Evolutionary conservation across 192 early-diverging fungal genomes (phyloP), one percentile per base, ranked within the genome.

Genomic region (Chytriomyces confervae): DNA sequence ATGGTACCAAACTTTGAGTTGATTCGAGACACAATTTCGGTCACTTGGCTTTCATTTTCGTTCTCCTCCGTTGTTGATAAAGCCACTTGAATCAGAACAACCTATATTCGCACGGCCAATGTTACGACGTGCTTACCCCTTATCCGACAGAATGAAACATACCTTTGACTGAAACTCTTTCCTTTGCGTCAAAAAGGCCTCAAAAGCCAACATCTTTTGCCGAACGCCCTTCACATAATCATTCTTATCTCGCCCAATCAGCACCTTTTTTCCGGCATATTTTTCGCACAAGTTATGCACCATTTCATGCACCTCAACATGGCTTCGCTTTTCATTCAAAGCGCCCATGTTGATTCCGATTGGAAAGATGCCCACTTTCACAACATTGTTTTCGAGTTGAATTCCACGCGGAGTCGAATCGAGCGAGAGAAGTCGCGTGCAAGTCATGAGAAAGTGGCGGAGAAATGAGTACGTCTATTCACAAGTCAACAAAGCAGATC

Each of bases 61-160:
- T 97, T 96, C 70, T 93, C 92, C 77, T 97, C 95, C 6, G 94
- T 89, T 0, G 97, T 96, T 7, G 95, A 94, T 50, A 96, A 83
- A 2, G 95, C 94, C 11, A 98, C 95, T 84, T 98, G 97, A 66
- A 97, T 97, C 69, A 98, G 81, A 13, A 97, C 94, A 1, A 96
- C 94, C 88, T 91, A 81, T 18, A 10, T 61, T 50, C 9, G 50
- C 24, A 44, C 44, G 50, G 45, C 69, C 83, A 18, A 78, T 6
- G 44, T 82, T 9, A 36, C 36, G 36, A 0, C 36, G 4, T 36
- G 2, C 24, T 23, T 79, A 5, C n/a, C 61, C 18, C 64, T 27
- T 60, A 49, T 47, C 1, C 50, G 18, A 29, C 8, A 46, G 69
- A 80, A 50, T 11, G 6, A 24, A 10, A 48, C 29, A 47, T 53